Base-by-base conservation (phyloP, 805 yeast species). In the Yamadazyma akitaensis region DNA sequence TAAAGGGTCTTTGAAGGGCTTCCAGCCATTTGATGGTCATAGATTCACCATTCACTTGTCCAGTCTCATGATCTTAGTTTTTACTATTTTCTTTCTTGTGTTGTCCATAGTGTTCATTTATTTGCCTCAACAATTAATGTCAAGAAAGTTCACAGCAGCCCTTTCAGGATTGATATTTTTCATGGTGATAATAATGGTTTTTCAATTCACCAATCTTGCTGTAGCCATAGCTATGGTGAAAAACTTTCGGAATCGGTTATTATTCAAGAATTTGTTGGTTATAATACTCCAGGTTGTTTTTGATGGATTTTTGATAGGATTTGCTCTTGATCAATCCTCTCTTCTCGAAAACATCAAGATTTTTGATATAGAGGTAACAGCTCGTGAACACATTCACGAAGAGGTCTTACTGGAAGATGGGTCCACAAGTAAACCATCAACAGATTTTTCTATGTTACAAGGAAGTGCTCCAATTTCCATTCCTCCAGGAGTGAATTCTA, bases 41-140 rank as follows among this genome's bases (percentile, higher is more conserved):
- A 13, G 47, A 13, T 38, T 44, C 30, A 16, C 39, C 3, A 45
- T 44, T 30, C 50, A 47, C 34, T 25, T 50, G 7, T 24, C 49
- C 21, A 44, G 45, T 17, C 36, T 50, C 25, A 21, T 35, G 9
- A 42, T 31, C 19, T 10, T 40, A 4, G 9, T 43, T 3, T n/a
- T 31, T 16, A 45, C 47, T 9, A 30, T 43, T 10, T n/a, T 36
- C 3, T 11, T 42, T 11, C 31, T 46, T 3, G 11, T 41, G 8
- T 8, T 28, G 16, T 37, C 40, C 10, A 5, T 37, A 2, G 11
- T 14, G 4, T 14, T 35, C 18, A 26, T 19, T 35, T 16, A 32
- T 9, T n/a, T 25, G 25, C 19, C 40, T 13, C 21, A 14, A 4
- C n/a, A 13, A 5, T 30, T 30, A 8, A n/a, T 14, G 10, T 17